A percentile compares a stretch with the other conserved stretches of the same genome.
Evolutionary conservation across 2,329 filamentous ascomycete species (phyloP).

Genomic region (Fusarium tjaetaba): DNA sequence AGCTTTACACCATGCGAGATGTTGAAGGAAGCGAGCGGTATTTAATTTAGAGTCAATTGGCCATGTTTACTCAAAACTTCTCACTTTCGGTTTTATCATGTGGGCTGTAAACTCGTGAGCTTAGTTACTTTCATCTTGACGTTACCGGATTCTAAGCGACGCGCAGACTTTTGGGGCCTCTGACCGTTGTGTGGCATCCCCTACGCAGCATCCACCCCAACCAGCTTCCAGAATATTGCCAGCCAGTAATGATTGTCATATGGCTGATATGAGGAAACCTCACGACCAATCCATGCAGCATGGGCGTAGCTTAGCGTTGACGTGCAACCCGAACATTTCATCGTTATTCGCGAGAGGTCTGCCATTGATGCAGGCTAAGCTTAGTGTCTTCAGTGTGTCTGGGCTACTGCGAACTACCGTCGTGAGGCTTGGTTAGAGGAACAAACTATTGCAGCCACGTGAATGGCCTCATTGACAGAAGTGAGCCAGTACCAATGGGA

Average conservation of each 20-base stretch:
- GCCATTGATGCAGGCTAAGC: not conserved
- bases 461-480: not conserved
- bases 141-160: not conserved
- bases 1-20: not conserved
- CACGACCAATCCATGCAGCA: too few species aligned
- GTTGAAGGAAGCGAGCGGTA: not conserved
- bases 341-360: not conserved
- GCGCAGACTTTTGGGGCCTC: accelerated
- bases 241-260: too few species aligned
- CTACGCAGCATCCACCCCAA: too few species aligned
- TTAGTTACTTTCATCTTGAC: too few species aligned
- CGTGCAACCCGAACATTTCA: not conserved
- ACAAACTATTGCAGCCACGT: too few species aligned
- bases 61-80: not conserved
- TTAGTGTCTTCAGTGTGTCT: not conserved
- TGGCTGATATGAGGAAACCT: not conserved
- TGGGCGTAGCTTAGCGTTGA: not conserved
- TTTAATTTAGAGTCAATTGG: too few species aligned
- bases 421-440: not conserved
- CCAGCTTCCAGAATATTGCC: not conserved
- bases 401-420: not conserved
- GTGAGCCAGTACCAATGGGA: not conserved
- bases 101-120: accelerated
- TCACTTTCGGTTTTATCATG: not conserved
- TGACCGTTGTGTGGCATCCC: not conserved